Evolutionary conservation across 2,329 filamentous ascomycete species (phyloP).

Genomic region (Aspergillus melleus): DNA sequence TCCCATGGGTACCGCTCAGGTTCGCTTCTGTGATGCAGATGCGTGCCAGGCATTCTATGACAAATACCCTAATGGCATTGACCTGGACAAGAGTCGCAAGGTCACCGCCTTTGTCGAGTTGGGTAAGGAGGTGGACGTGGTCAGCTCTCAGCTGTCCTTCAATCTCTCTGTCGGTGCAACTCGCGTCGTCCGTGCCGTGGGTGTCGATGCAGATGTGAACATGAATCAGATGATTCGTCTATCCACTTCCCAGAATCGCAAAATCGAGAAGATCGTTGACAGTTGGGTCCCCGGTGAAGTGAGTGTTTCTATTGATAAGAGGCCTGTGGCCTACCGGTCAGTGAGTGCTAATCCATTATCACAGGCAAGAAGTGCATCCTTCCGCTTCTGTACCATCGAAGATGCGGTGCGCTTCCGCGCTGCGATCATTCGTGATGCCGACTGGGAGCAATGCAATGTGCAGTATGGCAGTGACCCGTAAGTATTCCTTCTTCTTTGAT

Average conservation of each 20-base stretch:
- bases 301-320: constrained; percentile 24
- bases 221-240: constrained; percentile 39
- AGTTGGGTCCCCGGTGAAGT: constrained; percentile 43
- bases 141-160: constrained; percentile 43
- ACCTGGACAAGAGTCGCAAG: constrained; percentile 30
- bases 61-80: constrained; percentile 39
- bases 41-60: constrained; percentile 39
- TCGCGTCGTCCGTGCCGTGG: constrained; percentile 48
- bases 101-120: constrained; percentile 39
- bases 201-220: constrained; percentile 41
- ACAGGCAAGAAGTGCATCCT: constrained; percentile 46
- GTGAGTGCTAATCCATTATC: neutral
- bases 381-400: constrained; percentile 50
- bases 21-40: constrained; percentile 37
- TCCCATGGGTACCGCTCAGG: constrained; percentile 26
- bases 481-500: constrained; percentile 12
- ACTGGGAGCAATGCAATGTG: constrained; percentile 50
- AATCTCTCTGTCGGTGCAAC: constrained; percentile 44
- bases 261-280: constrained; percentile 48
- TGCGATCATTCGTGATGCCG: constrained; percentile 37
- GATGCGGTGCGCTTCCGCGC: constrained; percentile 49
- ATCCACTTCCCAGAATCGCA: constrained; percentile 41
- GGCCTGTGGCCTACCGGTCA: neutral
- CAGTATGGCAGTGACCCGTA: constrained; percentile 46
- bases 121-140: constrained; percentile 39